Conservation (phyloP, 2,329 filamentous ascomycete genomes). For the Onygenales sp. region DNA sequence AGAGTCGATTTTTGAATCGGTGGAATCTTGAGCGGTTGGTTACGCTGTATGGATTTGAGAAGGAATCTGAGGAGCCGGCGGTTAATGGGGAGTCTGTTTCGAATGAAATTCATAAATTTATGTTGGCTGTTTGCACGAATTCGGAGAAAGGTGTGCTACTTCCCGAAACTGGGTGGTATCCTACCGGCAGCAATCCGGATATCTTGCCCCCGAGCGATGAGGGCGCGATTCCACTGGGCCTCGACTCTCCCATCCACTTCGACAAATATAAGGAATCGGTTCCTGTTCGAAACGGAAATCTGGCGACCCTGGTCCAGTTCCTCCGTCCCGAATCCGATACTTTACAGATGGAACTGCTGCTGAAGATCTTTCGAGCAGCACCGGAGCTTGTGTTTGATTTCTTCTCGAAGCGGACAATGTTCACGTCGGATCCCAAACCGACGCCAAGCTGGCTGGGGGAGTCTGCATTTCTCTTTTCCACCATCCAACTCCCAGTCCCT, state of each 20-base stretch:
- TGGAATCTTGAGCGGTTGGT: constrained; percentile 64
- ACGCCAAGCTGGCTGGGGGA: constrained; percentile 94
- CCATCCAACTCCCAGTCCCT: constrained; percentile 66
- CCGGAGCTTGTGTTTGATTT: constrained; percentile 86
- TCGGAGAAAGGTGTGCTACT: constrained; percentile 64
- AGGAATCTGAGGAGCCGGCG: constrained; percentile 36
- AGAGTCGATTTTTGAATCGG: constrained; percentile 66
- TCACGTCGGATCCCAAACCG: constrained; percentile 83
- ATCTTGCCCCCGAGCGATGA: constrained; percentile 38
- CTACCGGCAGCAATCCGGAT: constrained; percentile 56
- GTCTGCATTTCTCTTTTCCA: constrained; percentile 76
- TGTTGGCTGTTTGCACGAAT: constrained; percentile 66
- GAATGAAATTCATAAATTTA: constrained; percentile 63
- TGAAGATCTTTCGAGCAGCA: constrained; percentile 67
- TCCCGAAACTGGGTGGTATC: constrained; percentile 75
- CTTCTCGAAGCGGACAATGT: constrained; percentile 68
- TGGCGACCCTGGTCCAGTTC: constrained; percentile 69
- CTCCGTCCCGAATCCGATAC: constrained; percentile 75
- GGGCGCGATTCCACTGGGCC: constrained; percentile 49
- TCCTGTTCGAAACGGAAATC: constrained; percentile 66
- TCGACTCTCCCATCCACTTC: constrained; percentile 62
- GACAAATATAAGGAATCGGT: constrained; percentile 57
- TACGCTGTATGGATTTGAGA: constrained; percentile 53
- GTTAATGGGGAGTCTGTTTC: constrained; percentile 43
- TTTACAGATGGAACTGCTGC: constrained; percentile 70